These are phyloP conservation scores for Neoscytalidium dimidiatum DNA, from an alignment of 2,329 filamentous ascomycete genomes.

Conservation along the genomic window DNA sequence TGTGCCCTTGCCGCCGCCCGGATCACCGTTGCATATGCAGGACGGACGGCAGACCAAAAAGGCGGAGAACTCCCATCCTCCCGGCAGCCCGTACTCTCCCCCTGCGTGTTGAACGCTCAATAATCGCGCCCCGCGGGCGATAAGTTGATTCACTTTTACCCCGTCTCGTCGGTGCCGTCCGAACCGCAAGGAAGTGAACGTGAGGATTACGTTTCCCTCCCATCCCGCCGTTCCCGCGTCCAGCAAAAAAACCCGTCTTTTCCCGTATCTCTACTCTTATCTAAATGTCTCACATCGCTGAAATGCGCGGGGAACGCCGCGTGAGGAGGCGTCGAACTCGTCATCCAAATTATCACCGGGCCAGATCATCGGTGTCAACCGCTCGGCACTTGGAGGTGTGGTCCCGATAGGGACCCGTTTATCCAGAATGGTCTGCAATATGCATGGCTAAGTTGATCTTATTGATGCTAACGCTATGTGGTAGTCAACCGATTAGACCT, in stretches of 20 bases:
- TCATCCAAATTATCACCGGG: background rate
- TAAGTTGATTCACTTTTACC: background rate
- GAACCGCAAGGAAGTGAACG: background rate
- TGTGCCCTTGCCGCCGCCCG: background rate
- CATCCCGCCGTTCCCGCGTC: background rate
- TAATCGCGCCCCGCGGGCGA: too few species aligned
- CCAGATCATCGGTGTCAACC: background rate
- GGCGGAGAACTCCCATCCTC: too few species aligned
- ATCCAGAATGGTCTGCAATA: too few species aligned
- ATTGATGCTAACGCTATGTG: too few species aligned
- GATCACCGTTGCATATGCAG: slow-evolving; percentile 13
- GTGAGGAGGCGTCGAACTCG: background rate
- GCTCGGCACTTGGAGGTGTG: background rate
- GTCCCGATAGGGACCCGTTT: too few species aligned
- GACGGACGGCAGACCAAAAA: background rate
- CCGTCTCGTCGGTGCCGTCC: background rate
- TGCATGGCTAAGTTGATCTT: too few species aligned
- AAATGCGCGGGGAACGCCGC: background rate
- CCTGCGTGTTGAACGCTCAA: too few species aligned
- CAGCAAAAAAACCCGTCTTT: too few species aligned
- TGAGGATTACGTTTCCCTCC: background rate
- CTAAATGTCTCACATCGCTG: background rate
- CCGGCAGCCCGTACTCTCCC: too few species aligned
- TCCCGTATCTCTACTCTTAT: background rate
- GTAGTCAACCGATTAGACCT: too few species aligned